Conservation (phyloP, 345 rosid genomes). For the Hypericum perforatum region DNA sequence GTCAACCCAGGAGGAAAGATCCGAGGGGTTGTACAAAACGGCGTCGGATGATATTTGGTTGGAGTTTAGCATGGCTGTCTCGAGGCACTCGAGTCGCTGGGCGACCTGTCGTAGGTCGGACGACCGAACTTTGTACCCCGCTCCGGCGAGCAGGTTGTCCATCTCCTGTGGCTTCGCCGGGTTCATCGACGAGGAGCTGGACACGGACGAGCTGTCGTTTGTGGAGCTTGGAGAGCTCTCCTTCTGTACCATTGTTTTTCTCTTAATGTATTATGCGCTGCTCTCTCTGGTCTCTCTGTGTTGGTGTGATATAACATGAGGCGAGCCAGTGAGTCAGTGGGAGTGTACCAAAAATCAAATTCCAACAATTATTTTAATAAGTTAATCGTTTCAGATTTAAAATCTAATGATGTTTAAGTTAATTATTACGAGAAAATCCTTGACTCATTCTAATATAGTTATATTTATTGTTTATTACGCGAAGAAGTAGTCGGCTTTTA, state of each 20-base stretch:
- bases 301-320: too few species aligned
- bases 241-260: background rate
- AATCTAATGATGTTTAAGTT: too few species aligned
- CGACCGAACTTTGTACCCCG: slow-evolving; percentile 52
- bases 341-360: background rate
- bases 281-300: background rate
- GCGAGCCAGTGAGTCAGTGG: background rate
- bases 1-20: slow-evolving; percentile 57
- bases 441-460: too few species aligned
- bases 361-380: too few species aligned
- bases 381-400: too few species aligned
- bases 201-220: slow-evolving; percentile 17
- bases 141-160: slow-evolving; percentile 48
- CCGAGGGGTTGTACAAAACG: slow-evolving; percentile 50
- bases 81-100: slow-evolving; percentile 49
- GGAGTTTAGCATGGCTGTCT: slow-evolving; percentile 47
- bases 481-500: too few species aligned
- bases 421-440: too few species aligned
- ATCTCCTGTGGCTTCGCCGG: slow-evolving; percentile 27
- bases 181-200: slow-evolving; percentile 27
- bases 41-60: slow-evolving; percentile 35
- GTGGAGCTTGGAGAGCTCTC: slow-evolving; percentile 2
- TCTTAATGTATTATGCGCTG: background rate
- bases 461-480: too few species aligned
- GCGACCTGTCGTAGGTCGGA: slow-evolving; percentile 54